Evolutionary conservation across 352 stramenopile species (phyloP).

Genomic region (Phytophthora ramorum): DNA sequence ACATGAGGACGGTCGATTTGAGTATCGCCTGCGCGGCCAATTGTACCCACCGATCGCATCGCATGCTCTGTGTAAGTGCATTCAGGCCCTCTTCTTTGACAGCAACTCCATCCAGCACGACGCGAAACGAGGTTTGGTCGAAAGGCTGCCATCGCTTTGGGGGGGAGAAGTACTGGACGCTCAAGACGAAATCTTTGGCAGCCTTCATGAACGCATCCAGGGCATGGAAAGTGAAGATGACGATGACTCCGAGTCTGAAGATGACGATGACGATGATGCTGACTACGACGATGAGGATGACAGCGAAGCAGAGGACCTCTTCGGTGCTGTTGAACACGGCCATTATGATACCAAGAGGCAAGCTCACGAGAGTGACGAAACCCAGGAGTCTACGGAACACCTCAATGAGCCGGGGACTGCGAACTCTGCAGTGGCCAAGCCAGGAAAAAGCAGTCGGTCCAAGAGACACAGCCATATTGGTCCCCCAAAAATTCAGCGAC

Average conservation of each 20-base stretch:
- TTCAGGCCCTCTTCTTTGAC: conserved; percentile 84
- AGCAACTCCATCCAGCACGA: conserved; percentile 84
- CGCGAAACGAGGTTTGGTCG: conserved; percentile 75
- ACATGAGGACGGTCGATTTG: conserved; percentile 66
- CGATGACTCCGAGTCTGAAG: conserved; percentile 60
- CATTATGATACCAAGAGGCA: conserved; percentile 5
- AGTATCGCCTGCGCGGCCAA: conserved; percentile 73
- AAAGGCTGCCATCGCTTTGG: conserved; percentile 79
- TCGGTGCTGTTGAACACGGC: conserved; percentile 22
- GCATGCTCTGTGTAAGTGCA: conserved; percentile 65
- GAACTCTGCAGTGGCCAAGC: conserved; percentile 16
- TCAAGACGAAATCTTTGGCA: conserved; percentile 70
- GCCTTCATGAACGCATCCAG: conserved; percentile 38
- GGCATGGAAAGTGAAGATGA: conserved; percentile 57
- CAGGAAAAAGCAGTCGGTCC: conserved; percentile 19
- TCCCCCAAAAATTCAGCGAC: conserved; percentile 16
- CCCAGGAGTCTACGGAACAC: conserved; percentile 17
- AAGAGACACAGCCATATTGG: conserved; percentile 19
- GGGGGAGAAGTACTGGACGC: conserved; percentile 63
- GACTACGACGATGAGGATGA: conserved; percentile 52
- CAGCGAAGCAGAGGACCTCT: conserved; percentile 43
- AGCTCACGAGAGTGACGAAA: not conserved
- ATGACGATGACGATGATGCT: conserved; percentile 46
- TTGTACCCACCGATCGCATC: conserved; percentile 79
- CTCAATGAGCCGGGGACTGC: conserved; percentile 2